phyloP scores from a whole-genome alignment of 805 yeast species.

The Clavispora santaluciae region DNA sequence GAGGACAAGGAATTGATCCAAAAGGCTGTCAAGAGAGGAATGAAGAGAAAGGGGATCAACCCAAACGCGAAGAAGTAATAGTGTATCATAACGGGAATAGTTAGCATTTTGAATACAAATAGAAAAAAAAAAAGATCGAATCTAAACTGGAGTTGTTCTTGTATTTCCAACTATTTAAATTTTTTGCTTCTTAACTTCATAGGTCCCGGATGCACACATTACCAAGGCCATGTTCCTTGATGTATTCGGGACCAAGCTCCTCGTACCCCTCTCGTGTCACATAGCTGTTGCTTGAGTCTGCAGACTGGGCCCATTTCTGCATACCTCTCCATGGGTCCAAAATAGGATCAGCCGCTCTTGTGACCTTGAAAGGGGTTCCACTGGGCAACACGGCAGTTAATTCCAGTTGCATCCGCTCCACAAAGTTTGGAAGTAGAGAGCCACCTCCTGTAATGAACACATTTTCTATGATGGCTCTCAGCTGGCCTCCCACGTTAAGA shows the following conservation, averaged over 20 bases:
- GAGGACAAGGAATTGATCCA: constrained; percentile 72
- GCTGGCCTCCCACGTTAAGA: constrained; percentile 51
- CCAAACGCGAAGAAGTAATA: constrained; percentile 41
- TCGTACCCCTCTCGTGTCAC: constrained; percentile 71
- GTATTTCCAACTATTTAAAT: too few species aligned
- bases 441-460: constrained; percentile 87
- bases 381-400: constrained; percentile 68
- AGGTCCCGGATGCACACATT: constrained; percentile 38
- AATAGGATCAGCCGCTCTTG: constrained; percentile 61
- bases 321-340: constrained; percentile 93
- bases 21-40: constrained; percentile 58
- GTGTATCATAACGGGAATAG: constrained; percentile 5
- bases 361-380: constrained; percentile 54
- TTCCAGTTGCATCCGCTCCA: constrained; percentile 63
- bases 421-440: constrained; percentile 59
- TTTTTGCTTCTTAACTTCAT: background rate
- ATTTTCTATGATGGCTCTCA: constrained; percentile 51
- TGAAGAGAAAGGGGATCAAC: constrained; percentile 70
- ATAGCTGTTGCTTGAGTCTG: constrained; percentile 41
- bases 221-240: constrained; percentile 81
- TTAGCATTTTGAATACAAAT: constrained; percentile 1
- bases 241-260: constrained; percentile 85
- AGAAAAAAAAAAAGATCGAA: background rate
- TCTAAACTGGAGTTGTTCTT: too few species aligned
- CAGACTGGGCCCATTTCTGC: constrained; percentile 66